Base-by-base conservation (phyloP, 2,329 filamentous ascomycete genomes). In the Fusarium acutatum region DNA sequence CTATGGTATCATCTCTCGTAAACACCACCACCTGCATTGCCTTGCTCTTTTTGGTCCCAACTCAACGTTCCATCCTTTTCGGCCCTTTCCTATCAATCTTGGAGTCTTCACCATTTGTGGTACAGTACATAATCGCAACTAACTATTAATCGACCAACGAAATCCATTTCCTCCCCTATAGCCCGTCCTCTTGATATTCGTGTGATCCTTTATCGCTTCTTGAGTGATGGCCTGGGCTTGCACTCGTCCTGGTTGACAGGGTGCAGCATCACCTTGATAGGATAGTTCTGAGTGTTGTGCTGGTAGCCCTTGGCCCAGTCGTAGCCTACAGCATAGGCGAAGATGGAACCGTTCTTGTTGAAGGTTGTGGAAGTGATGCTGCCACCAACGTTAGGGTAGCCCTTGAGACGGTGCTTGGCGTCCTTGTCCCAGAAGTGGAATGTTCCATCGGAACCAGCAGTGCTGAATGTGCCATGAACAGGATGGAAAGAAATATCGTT, bases 401-500 rank as follows among this genome's bases (percentile, higher is more conserved):
- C 96, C 87, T 96, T 96, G 69, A 96, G 88, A 41, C 94, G 88
- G 83, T 96, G 93, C 84, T 96, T 96, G 67, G 94, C 94, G 79
- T 96, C 93, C 85, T 95, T 95, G 79, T 99, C 96, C 94, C 94
- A 96, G 88, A 96, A 96, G 85, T 96, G 94, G 87, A 98, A 99
- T 2, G 96, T 98, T 61, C 96, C 96, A 83, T 99, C 96, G 38
- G 92, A 93, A 62, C 96, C 96, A 53, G 96, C 95, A 6, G 96
- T 99, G 84, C 93, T 97, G 86, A 99, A 99, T n/a, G 96, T 99
- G 79, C 96, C 96, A 83, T 98, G 95, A 18, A 93, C 88, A 3
- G 96, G 96, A 84, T 99, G 96, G 90, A 98, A 98, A 30, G 94
- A 97, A 82, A 99, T 99, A 76, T 95, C 93, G 85, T 99, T 99